These are phyloP conservation scores for Cantharellus cinnabarinus DNA, from an alignment of 768 basidiomycete species.

Conservation along the genomic window DNA sequence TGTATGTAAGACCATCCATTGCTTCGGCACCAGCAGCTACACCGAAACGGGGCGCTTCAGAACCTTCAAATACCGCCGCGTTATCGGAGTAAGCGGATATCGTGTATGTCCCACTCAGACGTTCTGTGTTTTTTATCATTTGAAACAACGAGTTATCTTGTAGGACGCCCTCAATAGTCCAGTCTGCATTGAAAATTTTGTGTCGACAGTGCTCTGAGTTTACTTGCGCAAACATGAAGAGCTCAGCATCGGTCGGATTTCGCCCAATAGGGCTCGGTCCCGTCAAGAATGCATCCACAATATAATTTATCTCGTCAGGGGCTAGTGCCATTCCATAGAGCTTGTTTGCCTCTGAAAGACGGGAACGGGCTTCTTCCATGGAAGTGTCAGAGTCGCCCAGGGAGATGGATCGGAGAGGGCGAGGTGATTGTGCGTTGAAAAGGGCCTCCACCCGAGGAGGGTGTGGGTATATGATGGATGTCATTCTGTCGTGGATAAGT, in stretches of 20 bases:
- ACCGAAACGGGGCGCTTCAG: conserved; percentile 53
- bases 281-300: conserved; percentile 73
- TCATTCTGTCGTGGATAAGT: conserved; percentile 91
- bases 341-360: conserved; percentile 57
- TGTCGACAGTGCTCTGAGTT: conserved; percentile 99
- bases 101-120: conserved; percentile 42
- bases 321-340: conserved; percentile 81
- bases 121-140: conserved; percentile 96
- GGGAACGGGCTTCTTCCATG: conserved; percentile 27
- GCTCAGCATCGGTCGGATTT: conserved; percentile 88
- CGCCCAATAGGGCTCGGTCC: conserved; percentile 45
- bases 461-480: conserved; percentile 46
- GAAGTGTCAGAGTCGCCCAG: conserved; percentile 14
- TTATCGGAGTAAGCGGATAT: conserved; percentile 97
- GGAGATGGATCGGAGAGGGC: conserved; percentile 50
- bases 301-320: conserved; percentile 75
- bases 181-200: conserved; percentile 97
- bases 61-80: conserved; percentile 80
- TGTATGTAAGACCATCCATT: conserved; percentile 26
- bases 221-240: conserved; percentile 99
- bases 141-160: conserved; percentile 66
- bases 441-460: conserved; percentile 34
- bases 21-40: conserved; percentile 16
- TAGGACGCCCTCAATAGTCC: conserved; percentile 61
- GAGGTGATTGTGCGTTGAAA: conserved; percentile 35